Evolutionary conservation across 495 filamentous ascomycete genomes (phyloP).

Genomic region (Penicillium alfredii): DNA sequence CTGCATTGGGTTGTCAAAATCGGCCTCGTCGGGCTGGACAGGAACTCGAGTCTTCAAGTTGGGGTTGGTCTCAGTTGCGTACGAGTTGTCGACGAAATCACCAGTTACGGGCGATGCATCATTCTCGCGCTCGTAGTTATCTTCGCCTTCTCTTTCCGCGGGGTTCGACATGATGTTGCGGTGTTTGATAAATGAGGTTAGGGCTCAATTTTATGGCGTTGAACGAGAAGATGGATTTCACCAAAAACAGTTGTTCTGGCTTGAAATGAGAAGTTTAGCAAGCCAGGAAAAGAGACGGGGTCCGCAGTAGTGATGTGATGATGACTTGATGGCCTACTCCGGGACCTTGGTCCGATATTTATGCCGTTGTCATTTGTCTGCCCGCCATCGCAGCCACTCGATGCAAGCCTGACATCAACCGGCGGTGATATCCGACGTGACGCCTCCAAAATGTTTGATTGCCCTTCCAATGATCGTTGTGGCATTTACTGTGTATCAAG

Average conservation of each 20-base stretch:
- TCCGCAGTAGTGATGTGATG: slow-evolving; percentile 4
- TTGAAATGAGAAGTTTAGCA: no score
- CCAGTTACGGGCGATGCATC: slow-evolving; percentile 21
- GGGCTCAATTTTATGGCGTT: no score
- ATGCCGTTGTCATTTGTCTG: neutral
- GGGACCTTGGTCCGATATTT: slow-evolving; percentile 10
- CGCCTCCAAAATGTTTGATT: no score
- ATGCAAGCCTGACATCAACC: slow-evolving; percentile 8
- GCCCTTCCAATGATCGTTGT: no score
- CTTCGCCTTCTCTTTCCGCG: slow-evolving; percentile 25
- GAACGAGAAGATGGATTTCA: no score
- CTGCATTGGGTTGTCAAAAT: slow-evolving; percentile 7
- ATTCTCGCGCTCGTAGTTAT: slow-evolving; percentile 23
- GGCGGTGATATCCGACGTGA: neutral
- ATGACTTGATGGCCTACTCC: slow-evolving; percentile 1
- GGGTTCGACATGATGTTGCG: slow-evolving; percentile 25
- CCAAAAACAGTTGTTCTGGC: no score
- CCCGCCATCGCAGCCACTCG: neutral
- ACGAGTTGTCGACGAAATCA: slow-evolving; percentile 7
- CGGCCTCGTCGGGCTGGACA: slow-evolving; percentile 9
- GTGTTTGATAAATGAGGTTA: no score
- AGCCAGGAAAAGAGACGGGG: no score
- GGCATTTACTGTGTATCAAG: neutral
- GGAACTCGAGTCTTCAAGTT: slow-evolving; percentile 1
- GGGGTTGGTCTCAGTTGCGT: neutral